Evolutionary conservation across 768 basidiomycete genomes (phyloP).

Genomic region (Serendipita vermifera): DNA sequence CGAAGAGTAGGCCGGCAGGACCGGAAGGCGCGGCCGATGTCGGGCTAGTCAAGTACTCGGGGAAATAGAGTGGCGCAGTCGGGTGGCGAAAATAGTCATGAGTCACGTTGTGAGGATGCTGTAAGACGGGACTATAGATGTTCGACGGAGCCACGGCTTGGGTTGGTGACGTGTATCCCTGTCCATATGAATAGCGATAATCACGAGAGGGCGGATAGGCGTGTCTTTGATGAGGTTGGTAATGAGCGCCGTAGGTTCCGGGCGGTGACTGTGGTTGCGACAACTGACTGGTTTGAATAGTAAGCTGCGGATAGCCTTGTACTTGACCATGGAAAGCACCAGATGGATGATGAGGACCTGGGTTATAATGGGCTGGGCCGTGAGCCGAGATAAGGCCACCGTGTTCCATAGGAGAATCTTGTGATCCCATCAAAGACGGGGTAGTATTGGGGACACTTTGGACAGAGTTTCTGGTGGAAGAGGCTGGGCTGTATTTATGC

Average conservation of each 20-base stretch:
- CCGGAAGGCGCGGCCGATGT: too few relatives aligned
- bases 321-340: background rate
- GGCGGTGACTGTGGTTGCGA: constrained; percentile 1
- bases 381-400: too few relatives aligned
- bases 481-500: constrained; percentile 5
- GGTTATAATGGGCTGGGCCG: too few relatives aligned
- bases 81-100: constrained; percentile 3
- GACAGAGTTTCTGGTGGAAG: constrained; percentile 2
- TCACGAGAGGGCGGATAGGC: background rate
- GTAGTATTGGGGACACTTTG: background rate
- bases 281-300: background rate
- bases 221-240: background rate
- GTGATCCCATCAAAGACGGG: background rate
- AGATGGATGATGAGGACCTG: too few relatives aligned
- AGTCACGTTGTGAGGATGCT: background rate
- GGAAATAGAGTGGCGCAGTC: too few relatives aligned
- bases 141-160: background rate
- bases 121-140: background rate
- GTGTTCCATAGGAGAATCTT: too few relatives aligned
- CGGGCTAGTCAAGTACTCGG: too few relatives aligned
- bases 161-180: background rate
- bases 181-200: constrained; percentile 3
- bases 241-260: constrained; percentile 1
- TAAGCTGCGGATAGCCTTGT: background rate
- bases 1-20: background rate